These are phyloP conservation scores for Amesomyces nigricolor DNA, from an alignment of 2,329 filamentous ascomycete species.

Conservation along the genomic window DNA sequence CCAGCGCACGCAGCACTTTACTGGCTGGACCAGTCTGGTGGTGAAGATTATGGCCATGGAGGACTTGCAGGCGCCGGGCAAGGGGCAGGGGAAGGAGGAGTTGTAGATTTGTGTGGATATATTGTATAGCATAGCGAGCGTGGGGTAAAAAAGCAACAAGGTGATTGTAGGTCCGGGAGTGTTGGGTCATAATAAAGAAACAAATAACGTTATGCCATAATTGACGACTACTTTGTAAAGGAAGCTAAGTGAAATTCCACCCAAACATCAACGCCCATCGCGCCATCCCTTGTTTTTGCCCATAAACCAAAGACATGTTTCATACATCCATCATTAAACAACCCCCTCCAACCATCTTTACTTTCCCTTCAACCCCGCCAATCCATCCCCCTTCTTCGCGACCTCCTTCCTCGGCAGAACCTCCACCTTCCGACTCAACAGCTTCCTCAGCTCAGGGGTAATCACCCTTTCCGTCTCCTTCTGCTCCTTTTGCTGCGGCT, in stretches of 20 bases:
- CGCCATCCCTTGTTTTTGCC: no score
- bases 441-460: slow-evolving; percentile 50
- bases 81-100: slow-evolving; percentile 40
- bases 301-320: no score
- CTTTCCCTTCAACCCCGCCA: background rate
- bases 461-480: slow-evolving; percentile 43
- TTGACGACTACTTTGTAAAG: no score
- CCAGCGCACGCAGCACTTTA: slow-evolving; percentile 97
- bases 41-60: slow-evolving; percentile 98
- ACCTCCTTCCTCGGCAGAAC: slow-evolving; percentile 35
- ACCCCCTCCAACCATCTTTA: background rate
- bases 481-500: slow-evolving; percentile 12
- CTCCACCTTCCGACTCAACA: slow-evolving; percentile 46
- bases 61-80: slow-evolving; percentile 44
- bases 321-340: no score
- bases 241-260: no score
- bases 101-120: slow-evolving; percentile 31
- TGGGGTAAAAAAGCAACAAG: no score
- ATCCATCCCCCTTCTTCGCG: slow-evolving; percentile 21
- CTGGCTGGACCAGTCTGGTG: slow-evolving; percentile 96
- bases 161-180: no score
- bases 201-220: no score
- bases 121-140: no score
- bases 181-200: no score
- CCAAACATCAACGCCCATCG: no score